phyloP scores from a whole-genome alignment of 2,329 filamentous ascomycete species.

The Penicillium sp. region DNA sequence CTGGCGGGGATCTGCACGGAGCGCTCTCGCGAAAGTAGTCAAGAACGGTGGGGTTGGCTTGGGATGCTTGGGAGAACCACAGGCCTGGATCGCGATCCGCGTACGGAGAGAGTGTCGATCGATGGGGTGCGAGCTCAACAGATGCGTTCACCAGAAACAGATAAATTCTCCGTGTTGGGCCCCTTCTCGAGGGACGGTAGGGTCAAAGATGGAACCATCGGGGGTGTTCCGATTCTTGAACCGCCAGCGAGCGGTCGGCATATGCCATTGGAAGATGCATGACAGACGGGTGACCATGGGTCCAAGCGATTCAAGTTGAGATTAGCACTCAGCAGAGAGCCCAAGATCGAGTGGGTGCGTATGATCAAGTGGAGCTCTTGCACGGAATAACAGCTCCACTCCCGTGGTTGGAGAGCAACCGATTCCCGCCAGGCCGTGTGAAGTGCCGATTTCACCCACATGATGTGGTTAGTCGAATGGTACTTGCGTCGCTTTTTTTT shows the following conservation, averaged over 20 bases:
- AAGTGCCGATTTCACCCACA: conserved; percentile 9
- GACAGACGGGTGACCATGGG: conserved; percentile 17
- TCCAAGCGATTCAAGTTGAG: conserved; percentile 16
- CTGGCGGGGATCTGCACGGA: conserved; percentile 23
- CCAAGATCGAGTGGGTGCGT: conserved; percentile 16
- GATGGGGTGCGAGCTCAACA: neutral
- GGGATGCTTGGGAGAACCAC: conserved; percentile 18
- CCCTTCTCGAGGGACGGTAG: neutral
- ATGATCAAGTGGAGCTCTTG: conserved; percentile 14
- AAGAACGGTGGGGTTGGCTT: conserved; percentile 26
- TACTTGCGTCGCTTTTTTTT: neutral
- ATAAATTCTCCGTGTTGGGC: conserved; percentile 14
- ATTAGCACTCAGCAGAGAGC: conserved; percentile 24
- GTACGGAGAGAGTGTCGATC: conserved; percentile 17
- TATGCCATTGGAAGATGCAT: conserved; percentile 13
- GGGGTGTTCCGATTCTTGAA: neutral
- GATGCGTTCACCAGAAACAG: neutral
- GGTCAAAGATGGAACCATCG: neutral
- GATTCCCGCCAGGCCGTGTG: neutral
- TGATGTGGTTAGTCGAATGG: neutral
- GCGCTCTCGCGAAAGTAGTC: conserved; percentile 18
- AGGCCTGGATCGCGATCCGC: conserved; percentile 18
- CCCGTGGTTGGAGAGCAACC: neutral
- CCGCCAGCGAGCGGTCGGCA: neutral
- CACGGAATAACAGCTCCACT: conserved; percentile 23